A percentile compares a stretch with the other conserved stretches of the same genome.
Evolutionary conservation across 139 green algal genomes (phyloP).

Genomic region (Desmodesmus armatus): DNA sequence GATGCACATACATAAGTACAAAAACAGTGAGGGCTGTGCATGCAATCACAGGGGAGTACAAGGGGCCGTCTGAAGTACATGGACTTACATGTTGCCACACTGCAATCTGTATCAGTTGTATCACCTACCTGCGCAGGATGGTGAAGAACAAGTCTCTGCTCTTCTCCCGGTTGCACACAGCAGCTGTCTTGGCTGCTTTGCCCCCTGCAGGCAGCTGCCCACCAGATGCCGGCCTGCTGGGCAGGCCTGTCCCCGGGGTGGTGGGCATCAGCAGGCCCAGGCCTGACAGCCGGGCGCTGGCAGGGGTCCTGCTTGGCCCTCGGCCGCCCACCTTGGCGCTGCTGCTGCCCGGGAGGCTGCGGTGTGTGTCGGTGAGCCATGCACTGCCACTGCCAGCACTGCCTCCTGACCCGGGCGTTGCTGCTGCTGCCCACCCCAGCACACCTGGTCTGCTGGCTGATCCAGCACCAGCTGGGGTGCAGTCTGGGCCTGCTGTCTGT

Average conservation of each 20-base stretch:
- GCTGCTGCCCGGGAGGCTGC: not conserved
- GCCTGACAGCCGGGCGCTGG: not conserved
- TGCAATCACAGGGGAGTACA: too few species aligned
- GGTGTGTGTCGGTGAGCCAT: too few species aligned
- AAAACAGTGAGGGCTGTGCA: too few species aligned
- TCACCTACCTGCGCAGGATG: constrained; percentile 15
- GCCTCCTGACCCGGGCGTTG: not conserved
- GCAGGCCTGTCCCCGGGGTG: not conserved
- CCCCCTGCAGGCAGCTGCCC: not conserved
- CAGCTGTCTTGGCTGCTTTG: not conserved
- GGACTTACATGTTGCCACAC: too few species aligned
- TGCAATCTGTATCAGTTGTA: too few species aligned
- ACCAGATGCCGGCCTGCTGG: not conserved
- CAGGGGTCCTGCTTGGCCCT: not conserved
- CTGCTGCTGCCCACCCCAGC: not conserved
- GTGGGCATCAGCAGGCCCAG: constrained; percentile 24
- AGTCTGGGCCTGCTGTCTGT: not conserved
- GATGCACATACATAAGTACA: too few species aligned
- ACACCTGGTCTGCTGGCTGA: not conserved
- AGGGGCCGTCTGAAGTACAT: too few species aligned
- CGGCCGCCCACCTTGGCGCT: too few species aligned
- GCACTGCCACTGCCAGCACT: not conserved
- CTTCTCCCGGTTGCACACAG: constrained; percentile 21
- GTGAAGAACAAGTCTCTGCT: constrained; percentile 38
- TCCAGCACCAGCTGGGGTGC: not conserved